phyloP scores from a whole-genome alignment of 2,329 filamentous ascomycete genomes.

The Colletotrichum endophyticum region DNA sequence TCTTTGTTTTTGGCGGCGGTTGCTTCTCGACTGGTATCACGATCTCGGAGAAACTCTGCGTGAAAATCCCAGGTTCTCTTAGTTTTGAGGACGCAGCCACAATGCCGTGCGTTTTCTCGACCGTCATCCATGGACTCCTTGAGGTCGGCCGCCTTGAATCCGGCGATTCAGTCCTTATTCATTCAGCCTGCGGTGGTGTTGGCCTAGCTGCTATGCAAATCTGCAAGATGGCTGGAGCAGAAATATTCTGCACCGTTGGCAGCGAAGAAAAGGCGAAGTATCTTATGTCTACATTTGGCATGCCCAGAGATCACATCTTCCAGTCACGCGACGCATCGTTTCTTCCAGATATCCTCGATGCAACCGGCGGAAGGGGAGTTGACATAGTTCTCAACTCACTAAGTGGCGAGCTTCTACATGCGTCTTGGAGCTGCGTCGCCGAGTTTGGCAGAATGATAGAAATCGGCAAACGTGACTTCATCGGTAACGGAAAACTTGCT shows the following conservation, averaged over 20 bases:
- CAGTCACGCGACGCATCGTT: conserved; percentile 32
- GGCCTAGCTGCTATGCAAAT: conserved; percentile 31
- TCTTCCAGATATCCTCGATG: conserved; percentile 24
- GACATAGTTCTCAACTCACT: conserved; percentile 40
- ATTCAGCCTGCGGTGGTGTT: conserved; percentile 30
- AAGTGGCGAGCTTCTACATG: conserved; percentile 38
- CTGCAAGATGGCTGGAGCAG: conserved; percentile 31
- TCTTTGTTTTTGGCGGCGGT: neutral
- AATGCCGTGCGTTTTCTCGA: conserved; percentile 37
- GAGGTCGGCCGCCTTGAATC: conserved; percentile 30
- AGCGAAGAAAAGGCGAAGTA: conserved; percentile 33
- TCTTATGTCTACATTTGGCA: conserved; percentile 28
- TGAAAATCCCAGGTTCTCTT: conserved; percentile 38
- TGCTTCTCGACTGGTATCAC: neutral
- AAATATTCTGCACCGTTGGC: conserved; percentile 38
- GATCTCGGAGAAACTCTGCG: conserved; percentile 8
- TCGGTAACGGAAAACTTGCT: conserved; percentile 41
- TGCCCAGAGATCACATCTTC: conserved; percentile 34
- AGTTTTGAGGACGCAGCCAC: conserved; percentile 39
- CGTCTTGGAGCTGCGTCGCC: conserved; percentile 44
- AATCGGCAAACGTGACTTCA: conserved; percentile 43
- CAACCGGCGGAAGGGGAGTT: conserved; percentile 29
- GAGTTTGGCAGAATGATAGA: conserved; percentile 45
- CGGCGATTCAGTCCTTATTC: conserved; percentile 30
- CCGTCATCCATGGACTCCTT: conserved; percentile 35